A percentile compares a stretch with the other conserved stretches of the same genome.
These are phyloP conservation scores for Lepidium campestre DNA, from an alignment of 441 rosid genomes.

Conservation along the genomic window DNA sequence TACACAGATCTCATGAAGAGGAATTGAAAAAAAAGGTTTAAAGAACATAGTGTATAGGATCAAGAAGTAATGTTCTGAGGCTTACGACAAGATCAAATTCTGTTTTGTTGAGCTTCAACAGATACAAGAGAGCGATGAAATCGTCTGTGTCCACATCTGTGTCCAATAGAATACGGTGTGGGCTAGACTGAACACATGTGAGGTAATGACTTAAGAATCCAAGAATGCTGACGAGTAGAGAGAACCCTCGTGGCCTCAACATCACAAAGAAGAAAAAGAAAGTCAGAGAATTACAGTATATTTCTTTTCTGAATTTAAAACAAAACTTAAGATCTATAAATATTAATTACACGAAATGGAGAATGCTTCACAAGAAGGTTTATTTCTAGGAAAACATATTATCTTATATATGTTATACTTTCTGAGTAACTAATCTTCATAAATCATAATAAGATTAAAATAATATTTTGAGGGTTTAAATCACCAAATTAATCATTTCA, in stretches of 20 bases:
- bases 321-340: background rate
- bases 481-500: no score
- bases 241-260: background rate
- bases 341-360: background rate
- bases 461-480: no score
- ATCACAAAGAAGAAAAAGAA: background rate
- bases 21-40: background rate
- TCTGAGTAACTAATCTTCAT: background rate
- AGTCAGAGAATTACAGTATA: background rate
- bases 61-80: background rate
- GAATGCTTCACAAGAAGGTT: background rate
- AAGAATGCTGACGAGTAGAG: slow-evolving; percentile 15
- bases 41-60: background rate
- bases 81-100: slow-evolving; percentile 65
- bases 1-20: slow-evolving; percentile 15
- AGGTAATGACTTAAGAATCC: slow-evolving; percentile 26
- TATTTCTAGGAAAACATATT: no score
- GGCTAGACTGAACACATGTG: slow-evolving; percentile 26
- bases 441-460: no score
- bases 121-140: slow-evolving; percentile 70
- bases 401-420: background rate
- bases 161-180: slow-evolving; percentile 63
- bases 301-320: background rate
- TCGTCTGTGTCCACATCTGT: slow-evolving; percentile 88
- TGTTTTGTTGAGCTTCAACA: slow-evolving; percentile 72